phyloP scores from a whole-genome alignment of 371 early-diverging fungal species.

The Syncephalis fuscata region DNA sequence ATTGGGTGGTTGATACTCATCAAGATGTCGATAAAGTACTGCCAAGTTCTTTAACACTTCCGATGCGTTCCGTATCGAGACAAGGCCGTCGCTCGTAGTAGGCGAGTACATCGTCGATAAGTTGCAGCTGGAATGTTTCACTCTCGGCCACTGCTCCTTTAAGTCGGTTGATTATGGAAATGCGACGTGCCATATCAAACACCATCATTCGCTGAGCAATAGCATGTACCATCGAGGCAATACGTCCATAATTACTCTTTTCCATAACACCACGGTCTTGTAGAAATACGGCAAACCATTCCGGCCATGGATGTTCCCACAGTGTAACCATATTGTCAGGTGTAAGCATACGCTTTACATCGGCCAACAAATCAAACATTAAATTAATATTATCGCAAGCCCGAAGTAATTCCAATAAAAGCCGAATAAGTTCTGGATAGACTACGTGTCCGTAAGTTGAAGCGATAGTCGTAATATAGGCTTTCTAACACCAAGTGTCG shows the following conservation, averaged over 20 bases:
- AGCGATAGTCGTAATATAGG: background rate
- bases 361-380: constrained; percentile 17
- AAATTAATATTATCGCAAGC: constrained; percentile 14
- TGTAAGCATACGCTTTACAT: constrained; percentile 19
- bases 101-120: constrained; percentile 3
- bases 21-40: constrained; percentile 3
- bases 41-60: constrained; percentile 4
- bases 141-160: constrained; percentile 14
- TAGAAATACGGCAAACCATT: constrained; percentile 16
- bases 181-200: constrained; percentile 17
- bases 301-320: constrained; percentile 19
- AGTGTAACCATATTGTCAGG: constrained; percentile 17
- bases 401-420: constrained; percentile 15
- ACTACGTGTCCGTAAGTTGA: constrained; percentile 16
- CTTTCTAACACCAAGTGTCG: background rate
- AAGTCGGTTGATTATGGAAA: constrained; percentile 11
- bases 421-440: constrained; percentile 16
- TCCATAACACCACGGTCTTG: constrained; percentile 13
- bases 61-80: constrained; percentile 1
- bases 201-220: constrained; percentile 24
- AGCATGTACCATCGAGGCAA: constrained; percentile 13
- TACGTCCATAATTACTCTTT: constrained; percentile 12
- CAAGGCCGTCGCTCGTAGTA: constrained; percentile 5
- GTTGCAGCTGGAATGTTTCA: constrained; percentile 6
- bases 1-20: constrained; percentile 2